Conservation (phyloP, 371 early-diverging fungal genomes). For the Massospora cicadina region DNA sequence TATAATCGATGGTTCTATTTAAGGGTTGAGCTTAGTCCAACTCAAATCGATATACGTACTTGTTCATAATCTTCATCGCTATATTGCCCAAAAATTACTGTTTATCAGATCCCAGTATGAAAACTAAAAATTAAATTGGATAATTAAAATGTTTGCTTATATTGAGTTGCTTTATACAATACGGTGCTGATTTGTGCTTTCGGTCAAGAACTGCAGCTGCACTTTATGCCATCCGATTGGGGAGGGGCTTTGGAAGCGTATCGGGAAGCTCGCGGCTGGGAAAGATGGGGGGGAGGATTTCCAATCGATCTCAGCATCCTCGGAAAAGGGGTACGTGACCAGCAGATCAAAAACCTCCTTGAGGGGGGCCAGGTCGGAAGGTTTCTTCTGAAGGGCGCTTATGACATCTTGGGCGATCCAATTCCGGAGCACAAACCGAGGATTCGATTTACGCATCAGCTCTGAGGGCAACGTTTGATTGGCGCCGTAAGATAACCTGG, state of each 20-base stretch:
- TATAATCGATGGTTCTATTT: no score
- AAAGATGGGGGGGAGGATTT: background rate
- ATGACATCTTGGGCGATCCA: conserved; percentile 54
- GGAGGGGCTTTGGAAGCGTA: background rate
- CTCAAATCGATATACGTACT: no score
- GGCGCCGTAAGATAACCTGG: conserved; percentile 13
- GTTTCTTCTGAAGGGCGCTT: conserved; percentile 14
- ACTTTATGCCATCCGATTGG: background rate
- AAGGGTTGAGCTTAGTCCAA: no score
- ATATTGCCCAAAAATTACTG: no score
- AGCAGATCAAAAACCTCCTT: conserved; percentile 33
- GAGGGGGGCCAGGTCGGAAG: conserved; percentile 20
- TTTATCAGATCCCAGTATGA: no score
- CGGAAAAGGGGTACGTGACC: conserved; percentile 24
- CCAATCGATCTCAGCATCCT: conserved; percentile 15
- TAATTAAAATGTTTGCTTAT: no score
- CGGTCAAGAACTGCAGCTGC: conserved; percentile 11
- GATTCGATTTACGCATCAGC: conserved; percentile 22
- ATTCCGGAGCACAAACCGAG: conserved; percentile 49
- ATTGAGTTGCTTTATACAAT: no score
- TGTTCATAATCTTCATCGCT: no score
- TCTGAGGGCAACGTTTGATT: background rate
- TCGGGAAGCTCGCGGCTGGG: background rate
- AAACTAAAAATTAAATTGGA: no score
- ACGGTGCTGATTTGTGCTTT: no score